Evolutionary conservation across 352 stramenopile species (phyloP).

Genomic region (Albugo candida): DNA sequence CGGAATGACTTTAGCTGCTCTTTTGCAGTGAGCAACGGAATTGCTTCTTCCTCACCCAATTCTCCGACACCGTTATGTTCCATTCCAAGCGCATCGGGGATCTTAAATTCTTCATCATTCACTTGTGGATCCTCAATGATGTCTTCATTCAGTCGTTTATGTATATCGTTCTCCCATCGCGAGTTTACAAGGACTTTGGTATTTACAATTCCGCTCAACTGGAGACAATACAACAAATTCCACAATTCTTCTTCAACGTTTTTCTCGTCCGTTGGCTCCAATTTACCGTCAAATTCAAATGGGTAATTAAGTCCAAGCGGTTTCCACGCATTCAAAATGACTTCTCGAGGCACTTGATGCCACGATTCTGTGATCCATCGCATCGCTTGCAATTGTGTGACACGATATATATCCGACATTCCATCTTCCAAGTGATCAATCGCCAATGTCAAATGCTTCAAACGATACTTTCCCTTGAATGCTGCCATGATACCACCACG

Average conservation of each 20-base stretch:
- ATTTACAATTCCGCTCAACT: slow-evolving; percentile 68
- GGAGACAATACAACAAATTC: slow-evolving; percentile 67
- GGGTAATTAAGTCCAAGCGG: slow-evolving; percentile 34
- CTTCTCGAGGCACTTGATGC: slow-evolving; percentile 57
- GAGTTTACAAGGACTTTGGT: slow-evolving; percentile 79
- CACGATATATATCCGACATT: slow-evolving; percentile 49
- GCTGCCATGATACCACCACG: slow-evolving; percentile 56
- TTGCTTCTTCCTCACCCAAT: slow-evolving; percentile 17
- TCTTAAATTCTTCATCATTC: slow-evolving; percentile 65
- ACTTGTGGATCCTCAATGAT: slow-evolving; percentile 72
- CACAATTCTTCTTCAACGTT: slow-evolving; percentile 76
- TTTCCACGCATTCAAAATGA: slow-evolving; percentile 68
- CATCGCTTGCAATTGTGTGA: slow-evolving; percentile 77
- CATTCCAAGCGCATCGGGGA: slow-evolving; percentile 27
- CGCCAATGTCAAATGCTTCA: slow-evolving; percentile 66
- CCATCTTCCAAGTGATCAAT: slow-evolving; percentile 72
- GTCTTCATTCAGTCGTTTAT: slow-evolving; percentile 77
- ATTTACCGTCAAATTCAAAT: slow-evolving; percentile 42
- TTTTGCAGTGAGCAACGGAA: slow-evolving; percentile 21
- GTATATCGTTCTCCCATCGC: slow-evolving; percentile 75
- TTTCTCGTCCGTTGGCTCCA: slow-evolving; percentile 32
- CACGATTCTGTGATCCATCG: slow-evolving; percentile 69
- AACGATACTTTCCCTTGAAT: slow-evolving; percentile 75
- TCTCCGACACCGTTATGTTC: slow-evolving; percentile 4
- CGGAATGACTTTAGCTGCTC: slow-evolving; percentile 74